Conservation (phyloP, 495 filamentous ascomycete genomes). For the Aspergillus carlsbadensis region DNA sequence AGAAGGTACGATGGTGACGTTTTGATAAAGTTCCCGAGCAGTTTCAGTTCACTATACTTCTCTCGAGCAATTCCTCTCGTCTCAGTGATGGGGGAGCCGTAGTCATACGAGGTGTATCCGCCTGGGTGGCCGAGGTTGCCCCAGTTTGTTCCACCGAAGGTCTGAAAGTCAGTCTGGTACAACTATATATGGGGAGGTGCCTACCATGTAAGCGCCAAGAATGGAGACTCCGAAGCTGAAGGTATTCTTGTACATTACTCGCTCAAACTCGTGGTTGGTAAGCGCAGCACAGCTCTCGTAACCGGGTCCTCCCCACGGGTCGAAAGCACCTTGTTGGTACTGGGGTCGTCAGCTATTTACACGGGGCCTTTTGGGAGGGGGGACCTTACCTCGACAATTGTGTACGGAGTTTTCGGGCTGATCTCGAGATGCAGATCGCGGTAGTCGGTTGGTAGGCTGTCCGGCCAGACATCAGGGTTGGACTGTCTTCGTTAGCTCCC, state of each 20-base stretch:
- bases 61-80: slow-evolving; percentile 63
- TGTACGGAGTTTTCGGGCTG: slow-evolving; percentile 65
- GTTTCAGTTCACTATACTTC: slow-evolving; percentile 78
- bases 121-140: slow-evolving; percentile 73
- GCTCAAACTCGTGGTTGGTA: slow-evolving; percentile 67
- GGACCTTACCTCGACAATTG: slow-evolving; percentile 57
- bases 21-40: slow-evolving; percentile 70
- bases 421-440: slow-evolving; percentile 51
- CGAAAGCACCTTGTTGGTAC: slow-evolving; percentile 76
- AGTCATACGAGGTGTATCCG: slow-evolving; percentile 76
- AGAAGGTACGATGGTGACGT: slow-evolving; percentile 66
- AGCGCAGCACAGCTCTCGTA: slow-evolving; percentile 63
- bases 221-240: slow-evolving; percentile 61
- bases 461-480: slow-evolving; percentile 51
- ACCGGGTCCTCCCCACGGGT: slow-evolving; percentile 71
- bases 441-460: slow-evolving; percentile 44
- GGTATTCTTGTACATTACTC: slow-evolving; percentile 81
- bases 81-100: slow-evolving; percentile 67
- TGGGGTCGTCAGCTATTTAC: slow-evolving; percentile 23
- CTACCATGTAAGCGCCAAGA: slow-evolving; percentile 69
- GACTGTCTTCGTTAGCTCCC: slow-evolving; percentile 24
- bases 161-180: slow-evolving; percentile 35
- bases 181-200: neutral
- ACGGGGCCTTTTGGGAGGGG: neutral
- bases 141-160: slow-evolving; percentile 80